phyloP scores from a whole-genome alignment of 257 asterid genomes.

The Osmanthus fragrans region DNA sequence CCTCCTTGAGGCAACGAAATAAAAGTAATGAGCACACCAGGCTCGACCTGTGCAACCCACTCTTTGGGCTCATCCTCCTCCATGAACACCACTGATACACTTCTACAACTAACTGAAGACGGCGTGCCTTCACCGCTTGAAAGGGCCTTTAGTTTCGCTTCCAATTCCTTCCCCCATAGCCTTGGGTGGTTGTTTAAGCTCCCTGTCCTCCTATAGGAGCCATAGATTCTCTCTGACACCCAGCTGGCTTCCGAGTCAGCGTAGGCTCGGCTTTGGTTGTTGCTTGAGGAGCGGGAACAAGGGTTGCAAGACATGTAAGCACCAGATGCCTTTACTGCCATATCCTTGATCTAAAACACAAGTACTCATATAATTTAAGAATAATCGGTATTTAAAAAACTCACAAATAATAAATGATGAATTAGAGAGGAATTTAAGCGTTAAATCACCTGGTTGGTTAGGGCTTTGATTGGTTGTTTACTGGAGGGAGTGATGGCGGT shows the following conservation, averaged over 20 bases:
- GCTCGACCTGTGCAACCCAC: conserved; percentile 99
- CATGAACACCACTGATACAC: conserved; percentile 67
- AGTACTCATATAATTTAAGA: not conserved
- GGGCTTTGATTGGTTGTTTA: conserved; percentile 70
- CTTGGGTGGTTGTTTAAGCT: conserved; percentile 59
- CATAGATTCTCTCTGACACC: conserved; percentile 59
- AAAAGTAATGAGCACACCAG: conserved; percentile 90
- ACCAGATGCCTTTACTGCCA: conserved; percentile 94
- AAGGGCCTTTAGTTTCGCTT: conserved; percentile 62
- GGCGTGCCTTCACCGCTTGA: conserved; percentile 92
- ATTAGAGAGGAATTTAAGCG: not conserved
- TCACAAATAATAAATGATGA: not conserved
- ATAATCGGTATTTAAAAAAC: not conserved
- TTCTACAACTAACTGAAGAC: conserved; percentile 80
- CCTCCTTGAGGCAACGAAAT: conserved; percentile 85
- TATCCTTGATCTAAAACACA: conserved; percentile 73
- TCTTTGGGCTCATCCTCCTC: conserved; percentile 89
- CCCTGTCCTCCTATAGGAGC: conserved; percentile 64
- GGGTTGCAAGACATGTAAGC: conserved; percentile 92
- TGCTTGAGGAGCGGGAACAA: conserved; percentile 70
- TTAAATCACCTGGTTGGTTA: conserved; percentile 67
- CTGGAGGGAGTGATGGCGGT: conserved; percentile 54
- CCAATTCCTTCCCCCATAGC: conserved; percentile 65
- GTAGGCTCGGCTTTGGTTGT: conserved; percentile 35
- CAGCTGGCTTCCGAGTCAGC: conserved; percentile 66